These are phyloP conservation scores for Achlya hypogyna DNA, from an alignment of 352 stramenopile species.

Conservation along the genomic window DNA sequence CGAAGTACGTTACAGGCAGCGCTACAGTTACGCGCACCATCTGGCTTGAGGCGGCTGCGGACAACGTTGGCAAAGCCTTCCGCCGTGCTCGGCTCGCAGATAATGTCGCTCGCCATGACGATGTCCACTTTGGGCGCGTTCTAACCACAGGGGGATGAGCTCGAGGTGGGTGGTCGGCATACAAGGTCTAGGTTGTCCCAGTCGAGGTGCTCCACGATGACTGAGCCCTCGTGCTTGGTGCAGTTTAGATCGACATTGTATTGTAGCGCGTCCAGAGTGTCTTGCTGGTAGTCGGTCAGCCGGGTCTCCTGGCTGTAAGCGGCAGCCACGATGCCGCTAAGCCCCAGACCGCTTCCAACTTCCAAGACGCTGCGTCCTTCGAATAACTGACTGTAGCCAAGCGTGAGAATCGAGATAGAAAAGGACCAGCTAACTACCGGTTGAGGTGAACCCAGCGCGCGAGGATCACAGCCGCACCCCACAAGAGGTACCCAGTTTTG, in stretches of 20 bases:
- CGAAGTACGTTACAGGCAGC: neutral
- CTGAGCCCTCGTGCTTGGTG: conserved; percentile 29
- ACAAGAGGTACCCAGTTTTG: conserved; percentile 80
- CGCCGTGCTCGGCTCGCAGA: conserved; percentile 77
- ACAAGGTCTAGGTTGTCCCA: conserved; percentile 53
- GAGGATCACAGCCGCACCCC: conserved; percentile 71
- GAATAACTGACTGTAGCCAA: conserved; percentile 36
- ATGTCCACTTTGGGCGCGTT: conserved; percentile 48
- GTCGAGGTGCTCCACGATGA: conserved; percentile 51
- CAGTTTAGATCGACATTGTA: conserved; percentile 77
- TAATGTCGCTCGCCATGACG: conserved; percentile 81
- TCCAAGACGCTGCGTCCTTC: conserved; percentile 61
- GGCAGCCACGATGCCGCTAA: conserved; percentile 67
- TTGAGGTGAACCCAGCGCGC: conserved; percentile 74
- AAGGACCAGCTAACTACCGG: conserved; percentile 21
- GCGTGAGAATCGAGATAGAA: neutral
- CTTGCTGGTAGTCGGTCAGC: conserved; percentile 78
- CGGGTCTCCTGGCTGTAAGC: conserved; percentile 49
- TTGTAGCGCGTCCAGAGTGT: conserved; percentile 60
- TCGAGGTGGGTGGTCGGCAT: neutral
- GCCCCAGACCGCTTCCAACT: conserved; percentile 71
- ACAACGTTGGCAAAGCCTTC: conserved; percentile 80
- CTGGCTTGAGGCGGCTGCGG: conserved; percentile 37
- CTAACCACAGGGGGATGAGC: neutral
- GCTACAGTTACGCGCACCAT: neutral